Base-by-base conservation (phyloP, 2,329 filamentous ascomycete species). In the Hypoxylon sp. region DNA sequence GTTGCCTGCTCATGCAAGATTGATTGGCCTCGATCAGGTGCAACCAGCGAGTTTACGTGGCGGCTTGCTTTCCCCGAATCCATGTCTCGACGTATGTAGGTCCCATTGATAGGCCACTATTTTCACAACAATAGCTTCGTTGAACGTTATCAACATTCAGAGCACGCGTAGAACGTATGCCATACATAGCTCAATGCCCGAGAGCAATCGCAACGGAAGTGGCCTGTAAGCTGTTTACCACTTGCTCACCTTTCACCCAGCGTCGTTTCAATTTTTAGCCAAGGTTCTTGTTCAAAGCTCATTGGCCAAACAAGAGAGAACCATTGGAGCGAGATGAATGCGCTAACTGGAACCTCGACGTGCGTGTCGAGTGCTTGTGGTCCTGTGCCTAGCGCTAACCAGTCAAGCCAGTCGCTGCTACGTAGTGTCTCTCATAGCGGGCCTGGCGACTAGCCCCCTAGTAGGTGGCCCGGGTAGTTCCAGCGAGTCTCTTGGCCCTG, bases 11-110 rank as follows among this genome's bases (percentile, higher is more conserved):
- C 16, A 69, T 67, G 67, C 64, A 59, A 64, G 67, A 69, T 64
- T 64, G 64, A 69, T 69, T 67, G 67, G 67, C 26, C 50, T 64
- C 50, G 61, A 64, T 62, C 53, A 64, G 53, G 64, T 67, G 64
- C 60, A 56, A 69, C 64, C 51, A 18, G 40, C 36, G 38, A 56
- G 33, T 28, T 61, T 48, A 59, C 52, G 53, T 40, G 8, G 42
- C 46, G 54, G 59, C 57, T 63, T 64, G 58, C 49, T 62, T 65
- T 64, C 60, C 46, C 49, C 55, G 57, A 60, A 40, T 40, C 61
- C 50, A 51, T 67, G 61, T 67, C 51, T 64, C 30, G 51, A 67
- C 38, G 56, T 38, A 66, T 60, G 64, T 61, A n/a, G n/a, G n/a
- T n/a, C n/a, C 57, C 24, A 64, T 64, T 67, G 53, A 60, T 28